Evolutionary conservation across 257 asterid species (phyloP), one percentile per base, ranked within the genome.

Genomic region (Fraxinus excelsior): DNA sequence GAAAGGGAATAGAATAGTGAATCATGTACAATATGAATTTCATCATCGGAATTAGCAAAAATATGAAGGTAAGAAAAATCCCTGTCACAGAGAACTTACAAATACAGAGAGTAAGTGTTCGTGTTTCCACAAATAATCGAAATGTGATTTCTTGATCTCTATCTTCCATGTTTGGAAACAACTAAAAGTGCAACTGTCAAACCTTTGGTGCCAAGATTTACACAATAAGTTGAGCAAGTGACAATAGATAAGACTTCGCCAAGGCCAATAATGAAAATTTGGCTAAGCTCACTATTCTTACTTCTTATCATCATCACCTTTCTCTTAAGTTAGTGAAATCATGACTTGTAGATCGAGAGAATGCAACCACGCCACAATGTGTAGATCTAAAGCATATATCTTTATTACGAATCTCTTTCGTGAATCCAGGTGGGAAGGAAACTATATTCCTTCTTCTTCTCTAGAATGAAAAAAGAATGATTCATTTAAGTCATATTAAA

Each of bases 371-470:
- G 29, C 40, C 18, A 67, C 62, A 77, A 42, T 28, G 62, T 69
- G 37, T 42, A 74, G 42, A 78, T 76, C 75, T 58, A 67, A 46
- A 71, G 78, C 34, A 29, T 46, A 32, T 3, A 23, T 12, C 38
- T 70, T 66, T 16, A 10, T 28, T 14, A 28, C 26, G n/a, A 37
- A 72, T 28, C 64, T 8, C 71, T 42, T 72, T 38, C 32, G 21
- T 28, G 7, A 40, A 11, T 31, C 73, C 76, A 23, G 46, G 26
- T 25, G 35, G 51, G n/a, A n/a, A 46, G 31, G 13, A 18, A 25
- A 56, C 76, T 11, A 32, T 25, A 21, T 32, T 37, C 28, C 46
- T 26, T 18, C 32, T 26, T 18, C 32, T 68, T 13, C 14, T 21
- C 66, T 69, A 46, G 51, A 66, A 66, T 64, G 5, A 40, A 40